These are phyloP conservation scores for Vigna unguiculata DNA, from an alignment of 306 rosid species.

Conservation along the genomic window DNA sequence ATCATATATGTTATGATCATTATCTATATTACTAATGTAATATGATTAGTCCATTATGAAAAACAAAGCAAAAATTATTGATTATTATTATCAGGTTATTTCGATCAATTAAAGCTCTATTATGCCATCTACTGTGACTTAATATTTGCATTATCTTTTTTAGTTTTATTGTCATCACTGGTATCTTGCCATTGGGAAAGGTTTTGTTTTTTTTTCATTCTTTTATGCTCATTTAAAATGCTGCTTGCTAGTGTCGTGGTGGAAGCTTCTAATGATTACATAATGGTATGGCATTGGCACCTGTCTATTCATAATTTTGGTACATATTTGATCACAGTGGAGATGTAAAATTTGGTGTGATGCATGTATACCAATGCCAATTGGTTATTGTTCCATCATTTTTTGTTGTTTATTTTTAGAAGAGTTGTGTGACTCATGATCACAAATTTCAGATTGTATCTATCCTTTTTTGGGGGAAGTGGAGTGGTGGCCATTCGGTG, in stretches of 20 bases:
- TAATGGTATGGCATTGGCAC: background rate
- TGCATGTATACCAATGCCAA: background rate
- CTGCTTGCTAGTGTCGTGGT: background rate
- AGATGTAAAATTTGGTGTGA: background rate
- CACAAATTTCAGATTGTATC: conserved; percentile 30
- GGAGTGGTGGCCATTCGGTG: conserved; percentile 36
- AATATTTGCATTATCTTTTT: background rate
- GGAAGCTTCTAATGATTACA: background rate
- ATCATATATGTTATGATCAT: background rate
- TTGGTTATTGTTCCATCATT: conserved; percentile 12
- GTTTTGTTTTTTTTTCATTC: background rate
- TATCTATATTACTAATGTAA: conserved; percentile 37
- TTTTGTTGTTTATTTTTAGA: conserved; percentile 1
- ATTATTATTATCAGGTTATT: background rate
- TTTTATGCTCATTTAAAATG: conserved; percentile 3
- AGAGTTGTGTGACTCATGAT: conserved; percentile 33
- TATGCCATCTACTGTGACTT: background rate
- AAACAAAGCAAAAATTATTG: background rate
- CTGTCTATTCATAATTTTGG: background rate
- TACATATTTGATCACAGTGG: background rate
- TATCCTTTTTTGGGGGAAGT: conserved; percentile 28
- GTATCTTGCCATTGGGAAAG: background rate
- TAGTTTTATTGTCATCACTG: background rate
- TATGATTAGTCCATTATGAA: conserved; percentile 17
- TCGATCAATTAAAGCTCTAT: background rate